A percentile compares a stretch with the other conserved stretches of the same genome.
Conservation (phyloP, 139 green algal species). For the Tetratostichococcus sp. region DNA sequence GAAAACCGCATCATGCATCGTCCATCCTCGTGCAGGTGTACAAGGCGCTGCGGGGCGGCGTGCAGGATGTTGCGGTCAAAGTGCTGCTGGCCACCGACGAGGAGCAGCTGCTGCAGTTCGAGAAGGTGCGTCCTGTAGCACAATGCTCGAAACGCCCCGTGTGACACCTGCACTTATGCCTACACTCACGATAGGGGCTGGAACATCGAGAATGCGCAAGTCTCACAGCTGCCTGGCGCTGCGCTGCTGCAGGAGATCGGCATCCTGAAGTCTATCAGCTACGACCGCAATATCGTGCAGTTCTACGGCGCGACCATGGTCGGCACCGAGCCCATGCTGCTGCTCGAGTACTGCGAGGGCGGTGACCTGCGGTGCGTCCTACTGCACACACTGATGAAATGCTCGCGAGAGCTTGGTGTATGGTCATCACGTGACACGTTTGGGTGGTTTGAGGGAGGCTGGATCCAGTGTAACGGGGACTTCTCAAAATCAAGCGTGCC, state of each 20-base stretch:
- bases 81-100: not conserved
- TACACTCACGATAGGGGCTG: too few species aligned
- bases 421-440: too few species aligned
- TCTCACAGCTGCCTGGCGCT: too few species aligned
- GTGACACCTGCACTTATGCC: too few species aligned
- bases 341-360: not conserved
- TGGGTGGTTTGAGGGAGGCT: too few species aligned
- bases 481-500: too few species aligned
- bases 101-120: constrained; percentile 1
- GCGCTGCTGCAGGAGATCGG: not conserved
- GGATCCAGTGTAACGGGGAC: too few species aligned
- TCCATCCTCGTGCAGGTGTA: not conserved
- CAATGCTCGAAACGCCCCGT: too few species aligned
- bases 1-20: too few species aligned
- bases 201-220: too few species aligned
- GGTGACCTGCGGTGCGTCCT: not conserved
- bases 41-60: not conserved
- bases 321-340: not conserved
- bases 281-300: not conserved
- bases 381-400: too few species aligned
- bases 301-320: constrained; percentile 1
- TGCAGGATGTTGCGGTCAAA: not conserved
- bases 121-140: not conserved
- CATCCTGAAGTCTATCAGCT: not conserved
- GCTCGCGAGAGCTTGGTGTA: too few species aligned